A percentile compares a stretch with the other conserved stretches of the same genome.
These are phyloP conservation scores for Claviceps purpurea DNA, from an alignment of 2,329 filamentous ascomycete species.

Conservation along the genomic window DNA sequence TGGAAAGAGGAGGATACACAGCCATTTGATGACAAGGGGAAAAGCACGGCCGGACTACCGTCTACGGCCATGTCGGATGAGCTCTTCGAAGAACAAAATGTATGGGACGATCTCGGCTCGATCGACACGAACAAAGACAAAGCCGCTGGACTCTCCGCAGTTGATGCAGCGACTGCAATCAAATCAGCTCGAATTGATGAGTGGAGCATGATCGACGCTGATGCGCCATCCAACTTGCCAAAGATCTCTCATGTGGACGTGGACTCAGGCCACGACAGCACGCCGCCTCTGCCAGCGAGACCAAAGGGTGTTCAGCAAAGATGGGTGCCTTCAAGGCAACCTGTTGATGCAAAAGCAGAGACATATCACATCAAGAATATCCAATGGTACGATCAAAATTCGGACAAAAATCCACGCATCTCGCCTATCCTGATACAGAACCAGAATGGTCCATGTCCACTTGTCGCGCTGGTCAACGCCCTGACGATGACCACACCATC, in stretches of 20 bases:
- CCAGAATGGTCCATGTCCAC: conserved; percentile 82
- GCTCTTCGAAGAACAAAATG: conserved; percentile 26
- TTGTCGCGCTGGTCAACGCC: conserved; percentile 87
- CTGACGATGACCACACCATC: conserved; percentile 70
- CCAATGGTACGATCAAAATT: conserved; percentile 59
- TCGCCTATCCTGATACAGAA: conserved; percentile 89
- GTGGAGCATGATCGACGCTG: conserved; percentile 39
- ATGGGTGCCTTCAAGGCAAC: conserved; percentile 27
- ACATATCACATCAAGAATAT: conserved; percentile 92
- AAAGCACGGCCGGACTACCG: conserved; percentile 11
- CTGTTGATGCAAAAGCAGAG: conserved; percentile 43
- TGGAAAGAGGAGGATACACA: conserved; percentile 25
- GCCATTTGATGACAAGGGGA: conserved; percentile 13
- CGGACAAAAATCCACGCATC: conserved; percentile 48
- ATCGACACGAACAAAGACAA: conserved; percentile 29
- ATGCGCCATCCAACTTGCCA: conserved; percentile 14
- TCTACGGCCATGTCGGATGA: conserved; percentile 19
- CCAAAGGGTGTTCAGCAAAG: conserved; percentile 15
- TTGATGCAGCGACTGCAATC: conserved; percentile 1
- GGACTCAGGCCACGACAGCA: conserved; percentile 7
- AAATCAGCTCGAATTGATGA: conserved; percentile 23
- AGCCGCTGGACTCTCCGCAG: conserved; percentile 11
- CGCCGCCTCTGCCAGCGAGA: conserved; percentile 27
- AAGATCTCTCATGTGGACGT: conserved; percentile 6
- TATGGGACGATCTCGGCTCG: conserved; percentile 35